Evolutionary conservation across 169 alveolate species (phyloP).

Genomic region (Cryptosporidium meleagridis): DNA sequence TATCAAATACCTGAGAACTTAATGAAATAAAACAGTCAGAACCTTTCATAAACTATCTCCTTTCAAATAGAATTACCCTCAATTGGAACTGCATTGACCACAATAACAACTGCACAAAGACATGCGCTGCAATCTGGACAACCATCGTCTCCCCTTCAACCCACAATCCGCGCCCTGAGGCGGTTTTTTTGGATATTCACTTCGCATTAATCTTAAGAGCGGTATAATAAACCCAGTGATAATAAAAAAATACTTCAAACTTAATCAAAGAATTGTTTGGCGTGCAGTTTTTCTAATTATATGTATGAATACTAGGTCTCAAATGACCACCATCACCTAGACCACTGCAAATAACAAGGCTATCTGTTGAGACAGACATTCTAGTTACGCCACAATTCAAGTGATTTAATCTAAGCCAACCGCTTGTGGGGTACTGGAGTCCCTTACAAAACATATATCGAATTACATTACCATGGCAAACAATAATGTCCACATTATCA

Average conservation of each 20-base stretch:
- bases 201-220: neutral
- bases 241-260: neutral
- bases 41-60: conserved; percentile 15
- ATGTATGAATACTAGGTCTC: conserved; percentile 39
- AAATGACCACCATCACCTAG: conserved; percentile 53
- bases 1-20: conserved; percentile 55
- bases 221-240: neutral
- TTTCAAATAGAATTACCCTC: neutral
- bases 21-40: neutral
- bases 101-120: conserved; percentile 75
- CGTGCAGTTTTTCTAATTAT: neutral
- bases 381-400: conserved; percentile 79
- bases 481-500: conserved; percentile 78
- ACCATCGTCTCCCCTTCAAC: conserved; percentile 74
- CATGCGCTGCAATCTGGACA: conserved; percentile 78
- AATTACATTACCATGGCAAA: conserved; percentile 80
- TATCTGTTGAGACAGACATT: conserved; percentile 34
- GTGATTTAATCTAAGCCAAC: conserved; percentile 79
- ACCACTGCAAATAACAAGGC: conserved; percentile 35
- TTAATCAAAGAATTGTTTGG: neutral
- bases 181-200: conserved; percentile 61
- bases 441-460: conserved; percentile 80
- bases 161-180: conserved; percentile 64
- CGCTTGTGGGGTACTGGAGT: conserved; percentile 78
- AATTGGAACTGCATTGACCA: conserved; percentile 75